Evolutionary conservation across 306 rosid species (phyloP).

Genomic region (Fragaria iinumae): DNA sequence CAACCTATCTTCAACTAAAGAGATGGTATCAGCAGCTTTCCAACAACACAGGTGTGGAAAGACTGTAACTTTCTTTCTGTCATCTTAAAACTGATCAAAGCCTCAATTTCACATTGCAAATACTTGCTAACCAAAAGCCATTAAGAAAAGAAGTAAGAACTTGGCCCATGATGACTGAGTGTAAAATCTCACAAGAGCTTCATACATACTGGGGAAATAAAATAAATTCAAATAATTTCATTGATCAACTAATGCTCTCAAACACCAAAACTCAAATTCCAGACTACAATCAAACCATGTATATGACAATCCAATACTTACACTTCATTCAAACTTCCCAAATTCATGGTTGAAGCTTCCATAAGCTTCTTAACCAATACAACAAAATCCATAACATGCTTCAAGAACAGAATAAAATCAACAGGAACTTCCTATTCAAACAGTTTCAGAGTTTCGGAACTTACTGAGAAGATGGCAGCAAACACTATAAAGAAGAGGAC

Average conservation of each 20-base stretch:
- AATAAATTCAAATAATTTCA: neutral
- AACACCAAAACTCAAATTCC: neutral
- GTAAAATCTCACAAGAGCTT: neutral
- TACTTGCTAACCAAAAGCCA: neutral
- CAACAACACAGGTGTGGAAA: neutral
- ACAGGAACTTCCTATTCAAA: neutral
- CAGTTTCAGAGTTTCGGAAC: neutral
- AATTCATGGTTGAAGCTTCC: conserved; percentile 3
- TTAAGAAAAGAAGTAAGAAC: neutral
- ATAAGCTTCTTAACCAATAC: neutral
- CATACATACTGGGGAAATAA: neutral
- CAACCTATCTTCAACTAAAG: neutral
- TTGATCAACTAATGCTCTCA: neutral
- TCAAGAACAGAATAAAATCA: conserved; percentile 11
- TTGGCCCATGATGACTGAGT: neutral
- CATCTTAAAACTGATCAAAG: neutral
- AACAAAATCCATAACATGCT: neutral
- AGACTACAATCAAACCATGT: neutral
- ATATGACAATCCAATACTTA: neutral
- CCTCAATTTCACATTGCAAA: conserved; percentile 2
- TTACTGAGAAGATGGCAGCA: conserved; percentile 17
- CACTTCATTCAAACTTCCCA: conserved; percentile 9
- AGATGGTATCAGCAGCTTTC: conserved; percentile 8
- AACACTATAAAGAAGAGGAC: neutral
- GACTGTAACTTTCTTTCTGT: neutral